Evolutionary conservation across 805 yeast species (phyloP), one percentile per base, ranked within the genome.

Genomic region (Wickerhamiella nectarea): DNA sequence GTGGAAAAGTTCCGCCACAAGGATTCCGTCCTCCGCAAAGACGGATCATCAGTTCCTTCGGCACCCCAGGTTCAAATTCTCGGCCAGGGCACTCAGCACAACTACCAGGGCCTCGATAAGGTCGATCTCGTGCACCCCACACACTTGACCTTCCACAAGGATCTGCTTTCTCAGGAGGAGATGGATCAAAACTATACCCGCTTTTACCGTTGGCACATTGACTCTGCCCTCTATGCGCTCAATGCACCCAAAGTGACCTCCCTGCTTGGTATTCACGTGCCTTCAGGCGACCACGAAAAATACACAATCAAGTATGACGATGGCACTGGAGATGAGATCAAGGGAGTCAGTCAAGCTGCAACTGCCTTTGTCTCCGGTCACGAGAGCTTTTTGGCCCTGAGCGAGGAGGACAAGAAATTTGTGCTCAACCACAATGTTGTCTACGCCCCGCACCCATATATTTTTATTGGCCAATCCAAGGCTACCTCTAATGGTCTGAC

Each of bases 141-240:
- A 2, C 95, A 85, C 59, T 73, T 75, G 52, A 70, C 78, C 1
- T 85, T 85, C 72, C 95, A 85, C 64, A 77, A 78, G 52, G 63
- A 69, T 11, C 69, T 76, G 1, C 68, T 85, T 49, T 66, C 77
- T 14, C 70, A 72, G n/a, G 77, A 76, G 36, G 75, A 84, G 51
- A 72, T 79, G 49, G 65, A 67, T 6, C 56, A 72, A 19, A 74
- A 77, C 41, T 72, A 73, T 60, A 85, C 95, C 2, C 71, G 93
- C 54, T 85, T 78, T 60, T 85, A 84, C 71, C 74, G 95, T 64
- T 85, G 95, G 95, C 95, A 85, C 63, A 83, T 85, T 51, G 95
- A 85, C 62, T 78, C 91, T 29, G 95, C 95, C 4, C 69, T 85
- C 34, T 85, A 85, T 56, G 94, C 75, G 29, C 70, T 84, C 52